These are phyloP conservation scores for Eucalyptus regnans DNA, from an alignment of 345 rosid species.

Conservation along the genomic window DNA sequence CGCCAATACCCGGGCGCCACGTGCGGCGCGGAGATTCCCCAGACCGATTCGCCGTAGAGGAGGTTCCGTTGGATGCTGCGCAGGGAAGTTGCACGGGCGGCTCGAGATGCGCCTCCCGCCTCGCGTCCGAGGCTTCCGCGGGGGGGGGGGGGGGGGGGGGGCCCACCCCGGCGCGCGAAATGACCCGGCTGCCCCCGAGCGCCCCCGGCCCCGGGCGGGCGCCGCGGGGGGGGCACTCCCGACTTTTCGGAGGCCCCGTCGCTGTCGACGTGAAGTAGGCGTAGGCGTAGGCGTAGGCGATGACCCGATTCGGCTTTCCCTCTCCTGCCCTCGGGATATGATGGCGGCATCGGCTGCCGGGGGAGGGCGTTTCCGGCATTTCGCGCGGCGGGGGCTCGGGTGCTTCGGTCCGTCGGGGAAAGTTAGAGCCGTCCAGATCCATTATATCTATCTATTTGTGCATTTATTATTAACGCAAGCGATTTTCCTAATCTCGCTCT, in stretches of 20 bases:
- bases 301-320: background rate
- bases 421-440: slow-evolving; percentile 3
- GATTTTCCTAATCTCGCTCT: background rate
- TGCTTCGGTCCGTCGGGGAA: background rate
- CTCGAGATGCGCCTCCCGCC: background rate
- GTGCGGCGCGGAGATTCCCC: background rate
- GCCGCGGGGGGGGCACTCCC: background rate
- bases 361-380: background rate
- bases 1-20: background rate
- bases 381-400: background rate
- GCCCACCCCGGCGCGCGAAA: background rate
- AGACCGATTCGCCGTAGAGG: background rate
- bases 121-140: background rate
- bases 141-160: no score
- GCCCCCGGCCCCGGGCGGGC: background rate
- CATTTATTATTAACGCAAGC: background rate
- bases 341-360: background rate
- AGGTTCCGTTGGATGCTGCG: background rate
- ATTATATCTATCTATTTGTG: background rate
- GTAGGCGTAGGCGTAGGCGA: background rate
- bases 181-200: background rate
- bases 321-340: background rate
- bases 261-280: background rate
- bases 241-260: background rate
- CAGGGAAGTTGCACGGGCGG: background rate